phyloP scores from a whole-genome alignment of 495 filamentous ascomycete genomes.

The Apodospora peruviana region DNA sequence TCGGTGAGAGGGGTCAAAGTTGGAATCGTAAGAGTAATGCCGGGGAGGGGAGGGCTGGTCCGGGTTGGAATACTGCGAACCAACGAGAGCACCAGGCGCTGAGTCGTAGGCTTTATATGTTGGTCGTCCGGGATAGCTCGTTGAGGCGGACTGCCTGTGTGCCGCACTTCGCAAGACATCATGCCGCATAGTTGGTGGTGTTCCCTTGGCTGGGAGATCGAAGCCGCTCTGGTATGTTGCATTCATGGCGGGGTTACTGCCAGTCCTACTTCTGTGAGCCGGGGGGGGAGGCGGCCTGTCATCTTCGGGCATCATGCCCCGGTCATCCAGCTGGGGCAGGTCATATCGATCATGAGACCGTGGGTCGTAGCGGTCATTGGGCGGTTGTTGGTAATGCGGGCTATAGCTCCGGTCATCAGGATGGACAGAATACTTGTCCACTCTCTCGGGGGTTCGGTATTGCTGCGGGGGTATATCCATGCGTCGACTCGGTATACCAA shows the following conservation, averaged over 20 bases:
- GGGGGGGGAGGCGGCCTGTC: constrained; percentile 42
- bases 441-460: constrained; percentile 26
- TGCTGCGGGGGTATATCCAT: constrained; percentile 21
- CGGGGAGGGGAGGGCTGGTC: constrained; percentile 32
- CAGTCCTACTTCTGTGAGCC: constrained; percentile 35
- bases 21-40: constrained; percentile 45
- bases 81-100: constrained; percentile 25
- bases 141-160: constrained; percentile 35
- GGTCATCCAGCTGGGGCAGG: constrained; percentile 12
- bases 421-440: constrained; percentile 24
- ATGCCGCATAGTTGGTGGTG: constrained; percentile 38
- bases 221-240: constrained; percentile 25
- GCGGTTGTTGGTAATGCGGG: constrained; percentile 15
- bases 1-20: constrained; percentile 37
- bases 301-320: constrained; percentile 14
- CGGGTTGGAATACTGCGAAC: constrained; percentile 21
- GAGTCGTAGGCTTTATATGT: constrained; percentile 42
- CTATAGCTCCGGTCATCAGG: constrained; percentile 23
- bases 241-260: constrained; percentile 30
- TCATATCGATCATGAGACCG: constrained; percentile 14
- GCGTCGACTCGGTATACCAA: constrained; percentile 24
- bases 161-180: constrained; percentile 45
- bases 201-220: constrained; percentile 24
- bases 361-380: constrained; percentile 17
- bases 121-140: constrained; percentile 41